A percentile compares a stretch with the other conserved stretches of the same genome.
These are phyloP conservation scores for Aegilops tauschii DNA, from an alignment of 176 grass and related monocot species.

Conservation along the genomic window DNA sequence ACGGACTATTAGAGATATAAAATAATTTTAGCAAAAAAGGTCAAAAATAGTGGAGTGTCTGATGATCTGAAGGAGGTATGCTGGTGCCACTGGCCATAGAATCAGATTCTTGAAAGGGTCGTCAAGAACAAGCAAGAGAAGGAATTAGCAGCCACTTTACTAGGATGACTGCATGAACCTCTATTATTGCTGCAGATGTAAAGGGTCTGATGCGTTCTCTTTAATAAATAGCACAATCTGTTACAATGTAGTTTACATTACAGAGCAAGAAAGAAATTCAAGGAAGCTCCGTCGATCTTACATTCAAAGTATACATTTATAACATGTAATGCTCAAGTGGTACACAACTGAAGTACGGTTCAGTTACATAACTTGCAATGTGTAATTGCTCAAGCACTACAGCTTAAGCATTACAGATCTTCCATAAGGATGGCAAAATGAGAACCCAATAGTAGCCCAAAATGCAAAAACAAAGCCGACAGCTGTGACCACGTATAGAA, in stretches of 20 bases:
- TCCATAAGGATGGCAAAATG: background rate
- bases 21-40: too few species aligned
- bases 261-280: too few species aligned
- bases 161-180: background rate
- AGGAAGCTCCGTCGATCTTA: too few species aligned
- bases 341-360: too few species aligned
- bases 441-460: background rate
- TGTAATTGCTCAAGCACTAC: background rate
- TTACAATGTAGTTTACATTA: too few species aligned
- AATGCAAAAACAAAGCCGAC: background rate
- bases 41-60: background rate
- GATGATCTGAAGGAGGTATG: constrained; percentile 61
- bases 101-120: constrained; percentile 47
- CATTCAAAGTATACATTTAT: too few species aligned
- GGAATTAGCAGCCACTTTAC: constrained; percentile 12
- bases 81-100: constrained; percentile 57
- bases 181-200: background rate
- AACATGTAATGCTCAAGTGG: too few species aligned
- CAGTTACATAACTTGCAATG: too few species aligned
- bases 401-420: background rate
- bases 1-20: too few species aligned
- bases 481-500: background rate
- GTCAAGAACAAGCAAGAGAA: constrained; percentile 69
- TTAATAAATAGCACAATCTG: too few species aligned
- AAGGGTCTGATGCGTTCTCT: too few species aligned